A percentile compares a stretch with the other conserved stretches of the same genome.
These are phyloP conservation scores for Brassica incana DNA, from an alignment of 345 rosid genomes.

Conservation along the genomic window DNA sequence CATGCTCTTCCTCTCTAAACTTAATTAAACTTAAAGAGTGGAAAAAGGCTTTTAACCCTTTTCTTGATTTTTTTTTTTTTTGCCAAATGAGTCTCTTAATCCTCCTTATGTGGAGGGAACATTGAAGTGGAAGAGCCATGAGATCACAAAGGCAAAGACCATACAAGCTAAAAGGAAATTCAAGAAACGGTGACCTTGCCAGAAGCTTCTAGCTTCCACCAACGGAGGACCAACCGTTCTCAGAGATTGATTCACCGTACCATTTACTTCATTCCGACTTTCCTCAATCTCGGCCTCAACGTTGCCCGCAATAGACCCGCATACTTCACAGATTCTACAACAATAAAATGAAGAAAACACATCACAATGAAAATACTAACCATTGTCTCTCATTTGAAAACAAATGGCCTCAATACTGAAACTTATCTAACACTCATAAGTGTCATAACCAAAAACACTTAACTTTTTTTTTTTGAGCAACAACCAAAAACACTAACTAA, in stretches of 20 bases:
- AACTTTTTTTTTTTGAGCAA: neutral
- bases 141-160: conserved; percentile 91
- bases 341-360: conserved; percentile 14
- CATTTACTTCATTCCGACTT: conserved; percentile 48
- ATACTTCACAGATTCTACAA: conserved; percentile 90
- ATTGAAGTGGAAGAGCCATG: conserved; percentile 95
- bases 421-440: neutral
- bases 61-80: neutral
- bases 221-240: conserved; percentile 36
- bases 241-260: conserved; percentile 37
- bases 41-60: conserved; percentile 10
- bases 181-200: conserved; percentile 84
- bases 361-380: neutral
- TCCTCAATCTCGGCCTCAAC: conserved; percentile 53
- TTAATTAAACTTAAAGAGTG: conserved; percentile 2
- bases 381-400: neutral
- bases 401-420: neutral
- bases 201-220: conserved; percentile 54
- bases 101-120: conserved; percentile 50
- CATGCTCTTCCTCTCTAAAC: conserved; percentile 2
- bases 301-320: conserved; percentile 70
- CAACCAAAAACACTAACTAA: neutral
- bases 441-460: neutral
- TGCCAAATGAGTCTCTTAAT: neutral
- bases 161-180: conserved; percentile 88